Evolutionary conservation across 352 stramenopile genomes (phyloP), one percentile per base, ranked within the genome.

Genomic region (Phytophthora sp.): DNA sequence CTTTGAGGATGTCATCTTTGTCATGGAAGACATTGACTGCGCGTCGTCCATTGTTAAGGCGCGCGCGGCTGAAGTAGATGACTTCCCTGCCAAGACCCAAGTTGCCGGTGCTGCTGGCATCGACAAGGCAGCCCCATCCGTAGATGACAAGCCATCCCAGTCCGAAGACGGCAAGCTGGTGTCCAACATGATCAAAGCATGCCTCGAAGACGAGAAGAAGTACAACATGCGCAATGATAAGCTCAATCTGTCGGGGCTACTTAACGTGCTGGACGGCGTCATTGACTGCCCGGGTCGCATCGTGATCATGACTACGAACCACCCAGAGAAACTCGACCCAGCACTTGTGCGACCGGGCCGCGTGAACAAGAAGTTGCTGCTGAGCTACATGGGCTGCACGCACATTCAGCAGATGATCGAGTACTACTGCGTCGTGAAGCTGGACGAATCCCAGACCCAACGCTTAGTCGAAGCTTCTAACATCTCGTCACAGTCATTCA

Each of bases 241-340:
- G 74, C 74, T 97, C 16, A 95, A 90, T 57, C 62, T 97, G 15
- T 77, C 82, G 8, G 90, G 91, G 0, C 73, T 98, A 23, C 66
- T 98, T 0, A 97, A 98, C 46, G 86, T 95, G 0, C 71, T 98
- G 5, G 93, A 98, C 61, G 93, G 93, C n/a, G 85, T 95, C 6
- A 86, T 90, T 23, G 84, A 95, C 51, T 84, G 71, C 18, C 80
- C 80, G 33, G 83, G 76, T 24, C 76, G 84, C 38, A 96, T 97
- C 42, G 66, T 95, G 1, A 88, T 96, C 63, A 91, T 95, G 79
- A 93, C 88, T 3, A 93, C 83, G 21, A 96, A 97, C 71, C 86
- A 95, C 60, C 84, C 86, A 8, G 31, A 36, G 16, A 36, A 36
- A 13, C 31, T 36, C 16, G 31, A 36, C 31, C 9, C 31, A 3